A percentile compares a stretch with the other conserved stretches of the same genome.
Evolutionary conservation across 345 rosid genomes (phyloP).

Genomic region (Isatis tinctoria): DNA sequence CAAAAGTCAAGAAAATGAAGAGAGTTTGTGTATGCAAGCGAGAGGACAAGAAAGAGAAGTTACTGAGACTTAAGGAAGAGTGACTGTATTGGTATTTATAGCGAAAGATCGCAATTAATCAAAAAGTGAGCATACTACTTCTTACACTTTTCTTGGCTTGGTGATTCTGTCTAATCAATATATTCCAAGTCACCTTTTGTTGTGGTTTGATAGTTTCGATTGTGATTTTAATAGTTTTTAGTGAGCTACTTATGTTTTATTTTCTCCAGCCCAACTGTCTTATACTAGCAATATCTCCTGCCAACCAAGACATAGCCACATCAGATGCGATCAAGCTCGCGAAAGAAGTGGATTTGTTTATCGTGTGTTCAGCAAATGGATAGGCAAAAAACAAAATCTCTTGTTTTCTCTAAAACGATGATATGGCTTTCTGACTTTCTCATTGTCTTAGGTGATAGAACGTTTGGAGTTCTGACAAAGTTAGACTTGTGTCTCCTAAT

Average conservation of each 20-base stretch:
- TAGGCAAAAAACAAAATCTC: too few species aligned
- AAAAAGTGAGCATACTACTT: constrained; percentile 61
- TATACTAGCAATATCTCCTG: constrained; percentile 95
- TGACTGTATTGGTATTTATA: constrained; percentile 27
- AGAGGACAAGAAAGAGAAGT: background rate
- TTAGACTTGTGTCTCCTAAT: constrained; percentile 45
- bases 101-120: background rate
- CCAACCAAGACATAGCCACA: constrained; percentile 95
- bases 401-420: too few species aligned
- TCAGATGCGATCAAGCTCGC: constrained; percentile 91
- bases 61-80: background rate
- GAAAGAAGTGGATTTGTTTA: constrained; percentile 64
- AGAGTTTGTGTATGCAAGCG: background rate
- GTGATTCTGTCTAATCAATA: background rate
- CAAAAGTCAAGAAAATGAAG: background rate
- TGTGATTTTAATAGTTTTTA: background rate
- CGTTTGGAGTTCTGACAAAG: constrained; percentile 94
- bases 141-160: background rate
- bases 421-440: background rate
- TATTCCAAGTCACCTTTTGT: background rate
- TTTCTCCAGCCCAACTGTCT: constrained; percentile 69
- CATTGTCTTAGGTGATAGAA: constrained; percentile 58
- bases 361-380: background rate
- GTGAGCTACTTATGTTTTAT: background rate
- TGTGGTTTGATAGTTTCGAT: background rate